Conservation (phyloP, 2,329 filamentous ascomycete species). For the Scytalidium lignicola region DNA sequence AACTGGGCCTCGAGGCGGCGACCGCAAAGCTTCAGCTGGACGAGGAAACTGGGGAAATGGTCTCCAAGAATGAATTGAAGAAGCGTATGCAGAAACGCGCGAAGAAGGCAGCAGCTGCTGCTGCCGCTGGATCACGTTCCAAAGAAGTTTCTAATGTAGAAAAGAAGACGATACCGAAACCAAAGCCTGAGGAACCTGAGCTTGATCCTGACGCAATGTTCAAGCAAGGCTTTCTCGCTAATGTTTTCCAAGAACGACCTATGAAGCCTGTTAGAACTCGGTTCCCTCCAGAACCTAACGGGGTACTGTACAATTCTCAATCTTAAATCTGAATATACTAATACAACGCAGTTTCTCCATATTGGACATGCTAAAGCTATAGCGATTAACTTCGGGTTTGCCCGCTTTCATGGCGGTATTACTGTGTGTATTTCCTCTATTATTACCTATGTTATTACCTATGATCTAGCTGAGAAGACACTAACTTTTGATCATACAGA, state of each 20-base stretch:
- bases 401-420: constrained; percentile 72
- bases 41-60: constrained; percentile 61
- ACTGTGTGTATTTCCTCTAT: constrained; percentile 26
- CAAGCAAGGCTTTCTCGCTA: constrained; percentile 69
- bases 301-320: constrained; percentile 28
- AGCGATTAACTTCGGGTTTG: constrained; percentile 94
- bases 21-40: constrained; percentile 56
- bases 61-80: constrained; percentile 59
- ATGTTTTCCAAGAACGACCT: constrained; percentile 66
- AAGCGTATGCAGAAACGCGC: constrained; percentile 54
- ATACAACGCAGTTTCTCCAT: too few species aligned
- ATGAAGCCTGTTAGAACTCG: constrained; percentile 60
- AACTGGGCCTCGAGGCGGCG: too few species aligned
- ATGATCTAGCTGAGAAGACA: neutral
- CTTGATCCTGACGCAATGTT: constrained; percentile 64
- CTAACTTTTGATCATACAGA: constrained; percentile 13
- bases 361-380: constrained; percentile 96
- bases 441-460: constrained; percentile 6
- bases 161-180: constrained; percentile 1
- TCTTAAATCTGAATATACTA: too few species aligned
- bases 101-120: constrained; percentile 51
- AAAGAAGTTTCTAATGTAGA: constrained; percentile 28
- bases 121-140: constrained; percentile 38
- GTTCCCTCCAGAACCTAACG: constrained; percentile 86
- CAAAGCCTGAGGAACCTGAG: too few species aligned